Evolutionary conservation across 345 rosid species (phyloP), one percentile per base, ranked within the genome.

Genomic region (Syzygium aqueum): DNA sequence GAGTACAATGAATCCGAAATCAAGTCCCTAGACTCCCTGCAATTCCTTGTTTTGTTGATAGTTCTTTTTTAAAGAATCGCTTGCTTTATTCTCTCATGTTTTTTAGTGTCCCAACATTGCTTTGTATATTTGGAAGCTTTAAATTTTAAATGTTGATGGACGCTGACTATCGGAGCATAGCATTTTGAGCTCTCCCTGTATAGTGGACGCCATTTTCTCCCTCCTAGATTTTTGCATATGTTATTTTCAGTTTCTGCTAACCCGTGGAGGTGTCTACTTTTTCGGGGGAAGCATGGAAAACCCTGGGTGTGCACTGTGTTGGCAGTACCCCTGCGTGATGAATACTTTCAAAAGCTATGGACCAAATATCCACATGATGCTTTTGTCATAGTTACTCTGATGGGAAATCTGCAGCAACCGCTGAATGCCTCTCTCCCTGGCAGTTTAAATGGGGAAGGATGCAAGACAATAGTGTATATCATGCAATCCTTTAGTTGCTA

Each of bases 371-470:
- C 86, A 85, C 52, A 13, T 85, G 86, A 84, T 5, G 78, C 86
- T 85, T 57, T 30, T 85, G 86, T 85, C 86, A 85, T 85, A 85
- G 77, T 57, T 56, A 85, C 86, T 85, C 86, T 85, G 86, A 85
- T 6, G 40, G 86, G 43, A n/a, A 33, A 54, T 85, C 86, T 73
- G 49, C 82, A 73, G 82, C 49, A 19, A 73, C 82, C 82, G 27
- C 82, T 21, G 15, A 21, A 37, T 37, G 82, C 49, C 82, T 37
- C 25, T 73, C 23, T 73, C 49, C 82, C 82, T 37, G 0, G 27
- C 49, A 9, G 21, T 4, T 27, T 9, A 73, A 67, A 19, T 37
- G 82, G 49, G 82, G 46, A 73, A 27, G 82, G 37, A 73, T 73
- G 82, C 82, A 33, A 73, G 49, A 73, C 82, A 9, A 4, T 37